Evolutionary conservation across 2,329 filamentous ascomycete species (phyloP).

Genomic region (Talaromyces sp.): DNA sequence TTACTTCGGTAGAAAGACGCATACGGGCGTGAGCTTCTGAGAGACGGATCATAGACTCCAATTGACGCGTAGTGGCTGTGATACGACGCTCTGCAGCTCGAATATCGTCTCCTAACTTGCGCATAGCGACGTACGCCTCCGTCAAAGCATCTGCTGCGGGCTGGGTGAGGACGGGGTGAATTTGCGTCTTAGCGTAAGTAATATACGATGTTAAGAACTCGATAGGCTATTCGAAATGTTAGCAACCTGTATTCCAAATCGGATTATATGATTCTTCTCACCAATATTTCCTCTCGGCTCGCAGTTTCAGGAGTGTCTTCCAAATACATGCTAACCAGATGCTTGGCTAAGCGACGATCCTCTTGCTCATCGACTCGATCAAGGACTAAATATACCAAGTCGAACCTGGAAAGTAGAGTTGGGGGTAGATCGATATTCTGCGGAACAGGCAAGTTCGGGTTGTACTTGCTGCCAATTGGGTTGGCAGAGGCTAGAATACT

Average conservation of each 20-base stretch:
- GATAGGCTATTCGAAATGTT: conserved; percentile 60
- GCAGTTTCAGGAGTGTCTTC: conserved; percentile 90
- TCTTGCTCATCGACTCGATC: conserved; percentile 88
- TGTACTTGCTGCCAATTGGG: conserved; percentile 96
- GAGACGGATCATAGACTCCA: conserved; percentile 98
- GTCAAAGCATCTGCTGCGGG: conserved; percentile 81
- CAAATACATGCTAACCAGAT: conserved; percentile 93
- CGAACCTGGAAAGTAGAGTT: conserved; percentile 91
- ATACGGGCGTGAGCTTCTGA: conserved; percentile 97
- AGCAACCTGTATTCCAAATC: conserved; percentile 20
- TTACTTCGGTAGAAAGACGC: conserved; percentile 75
- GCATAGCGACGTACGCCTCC: conserved; percentile 88
- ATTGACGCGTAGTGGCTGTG: conserved; percentile 91
- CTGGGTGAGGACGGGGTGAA: conserved; percentile 76
- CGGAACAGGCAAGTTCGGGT: conserved; percentile 89
- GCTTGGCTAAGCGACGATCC: conserved; percentile 83
- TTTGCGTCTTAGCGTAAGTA: conserved; percentile 83
- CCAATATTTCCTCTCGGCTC: conserved; percentile 71
- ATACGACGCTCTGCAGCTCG: conserved; percentile 91
- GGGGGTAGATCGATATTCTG: conserved; percentile 98
- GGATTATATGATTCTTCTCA: conserved; percentile 48
- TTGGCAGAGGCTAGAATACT: conserved; percentile 96
- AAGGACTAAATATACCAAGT: conserved; percentile 92
- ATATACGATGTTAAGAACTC: conserved; percentile 97
- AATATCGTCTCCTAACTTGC: conserved; percentile 82